Percentiles rank a stretch among this genome's conserved stretches.
phyloP scores from a whole-genome alignment of 1,284 basidiomycete genomes.

The Sporisorium iseilematis-ciliati region DNA sequence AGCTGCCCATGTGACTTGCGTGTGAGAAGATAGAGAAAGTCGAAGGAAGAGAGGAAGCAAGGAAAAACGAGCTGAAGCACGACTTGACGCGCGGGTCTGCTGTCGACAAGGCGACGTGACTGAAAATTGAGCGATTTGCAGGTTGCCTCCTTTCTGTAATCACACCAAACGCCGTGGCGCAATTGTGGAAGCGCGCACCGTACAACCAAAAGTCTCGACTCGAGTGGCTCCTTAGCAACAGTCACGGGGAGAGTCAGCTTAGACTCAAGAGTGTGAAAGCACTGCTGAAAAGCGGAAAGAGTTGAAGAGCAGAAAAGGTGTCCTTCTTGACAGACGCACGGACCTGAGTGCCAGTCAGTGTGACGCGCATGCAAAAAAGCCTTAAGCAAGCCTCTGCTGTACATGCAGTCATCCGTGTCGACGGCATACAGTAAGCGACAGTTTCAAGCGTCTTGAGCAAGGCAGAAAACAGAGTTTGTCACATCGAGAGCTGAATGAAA shows the following conservation, averaged over 20 bases:
- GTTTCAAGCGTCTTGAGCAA: background rate
- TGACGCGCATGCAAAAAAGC: background rate
- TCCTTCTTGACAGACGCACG: conserved; percentile 3
- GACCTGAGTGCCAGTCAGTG: background rate
- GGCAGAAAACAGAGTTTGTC: no score
- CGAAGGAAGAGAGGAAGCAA: background rate
- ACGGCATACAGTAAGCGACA: no score
- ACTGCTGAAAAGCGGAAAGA: no score
- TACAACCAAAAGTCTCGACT: background rate
- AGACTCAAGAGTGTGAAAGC: no score
- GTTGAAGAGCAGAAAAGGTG: background rate
- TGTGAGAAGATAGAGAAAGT: background rate
- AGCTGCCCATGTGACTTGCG: background rate
- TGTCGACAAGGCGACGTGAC: conserved; percentile 34
- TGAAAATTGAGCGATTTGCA: background rate
- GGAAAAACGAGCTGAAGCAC: conserved; percentile 1
- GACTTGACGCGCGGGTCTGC: background rate
- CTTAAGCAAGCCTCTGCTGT: background rate
- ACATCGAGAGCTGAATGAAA: no score
- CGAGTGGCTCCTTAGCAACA: no score
- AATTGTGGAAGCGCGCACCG: conserved; percentile 7
- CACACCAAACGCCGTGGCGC: conserved; percentile 23
- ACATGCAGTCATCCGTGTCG: no score
- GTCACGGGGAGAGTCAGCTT: background rate
- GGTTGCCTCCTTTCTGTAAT: conserved; percentile 1